Percentiles rank a stretch among this genome's conserved stretches.
Conservation (phyloP, 257 asterid species). For the Plantago elongata region DNA sequence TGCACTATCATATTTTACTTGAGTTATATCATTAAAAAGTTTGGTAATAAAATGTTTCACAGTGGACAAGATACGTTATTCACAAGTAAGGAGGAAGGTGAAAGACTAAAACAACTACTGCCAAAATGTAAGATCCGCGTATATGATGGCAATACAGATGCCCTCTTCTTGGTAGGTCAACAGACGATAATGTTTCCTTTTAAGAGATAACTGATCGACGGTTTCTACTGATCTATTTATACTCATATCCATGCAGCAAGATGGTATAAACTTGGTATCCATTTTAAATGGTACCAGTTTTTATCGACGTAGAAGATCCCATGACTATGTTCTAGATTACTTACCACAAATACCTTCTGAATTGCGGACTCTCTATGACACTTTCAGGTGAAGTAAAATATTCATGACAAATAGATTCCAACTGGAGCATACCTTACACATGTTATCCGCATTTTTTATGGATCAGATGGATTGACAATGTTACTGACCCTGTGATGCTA, state of each 20-base stretch:
- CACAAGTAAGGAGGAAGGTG: slow-evolving; percentile 70
- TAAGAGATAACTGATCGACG: too few relatives aligned
- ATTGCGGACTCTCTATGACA: slow-evolving; percentile 36
- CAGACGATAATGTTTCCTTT: too few relatives aligned
- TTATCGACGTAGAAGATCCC: slow-evolving; percentile 63
- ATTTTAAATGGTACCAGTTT: slow-evolving; percentile 52
- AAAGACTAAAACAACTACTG: slow-evolving; percentile 48
- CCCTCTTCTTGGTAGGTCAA: slow-evolving; percentile 67
- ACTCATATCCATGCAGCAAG: slow-evolving; percentile 50
- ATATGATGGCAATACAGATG: slow-evolving; percentile 49
- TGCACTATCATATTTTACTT: too few relatives aligned
- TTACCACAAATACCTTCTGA: slow-evolving; percentile 66
- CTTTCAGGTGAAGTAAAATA: slow-evolving; percentile 36
- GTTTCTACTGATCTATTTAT: too few relatives aligned
- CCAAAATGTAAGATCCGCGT: slow-evolving; percentile 64
- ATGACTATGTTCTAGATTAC: slow-evolving; percentile 65
- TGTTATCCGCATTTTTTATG: background rate
- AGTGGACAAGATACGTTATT: slow-evolving; percentile 77
- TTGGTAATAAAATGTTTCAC: slow-evolving; percentile 6
- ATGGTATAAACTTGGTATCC: slow-evolving; percentile 49
- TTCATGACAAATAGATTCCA: background rate
- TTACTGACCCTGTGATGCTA: slow-evolving; percentile 57
- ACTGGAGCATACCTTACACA: background rate
- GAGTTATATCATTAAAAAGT: too few relatives aligned
- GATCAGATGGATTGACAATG: slow-evolving; percentile 51